Base-by-base conservation (phyloP, 257 asterid species). In the Plantago ovata region DNA sequence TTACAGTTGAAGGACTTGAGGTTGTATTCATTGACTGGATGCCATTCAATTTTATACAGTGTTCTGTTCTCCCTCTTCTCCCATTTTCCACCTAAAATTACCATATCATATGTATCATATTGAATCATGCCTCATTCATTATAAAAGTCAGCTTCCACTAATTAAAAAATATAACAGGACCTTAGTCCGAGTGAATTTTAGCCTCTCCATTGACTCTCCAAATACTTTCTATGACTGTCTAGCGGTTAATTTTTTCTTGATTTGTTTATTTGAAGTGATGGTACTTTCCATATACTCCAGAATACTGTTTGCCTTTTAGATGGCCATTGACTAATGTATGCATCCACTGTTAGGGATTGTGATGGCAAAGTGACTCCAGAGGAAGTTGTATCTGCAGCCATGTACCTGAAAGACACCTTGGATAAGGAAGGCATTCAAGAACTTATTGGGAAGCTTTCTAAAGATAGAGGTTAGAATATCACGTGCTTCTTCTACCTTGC, bases 311-410 rank as follows among this genome's bases (percentile, higher is more conserved):
- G 42, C 38, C 57, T 18, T 47, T 24, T 48, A 50, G 47, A 53
- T 20, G 11, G 55, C 41, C 53, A 39, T 38, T 55, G 48, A 60
- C 50, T 63, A 56, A 66, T 41, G 33, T 48, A 13, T 56, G 64
- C 36, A 9, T 68, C 49, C 41, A 32, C 61, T 40, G 44, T 38
- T 72, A 88, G 96, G 82, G 98, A 92, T 83, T 76, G 77, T 72
- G 98, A 92, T 40, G 98, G 98, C 64, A 92, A 85, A 82, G 98
- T 92, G 74, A 88, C 96, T 52, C 78, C 95, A 0, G 98, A 92
- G 73, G 98, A 92, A 82, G 98, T 92, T 60, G 95, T 91, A 36
- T 82, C 98, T 61, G 98, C 96, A 62, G 96, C 96, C 63, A 70
- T 66, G 43, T 88, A 88, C 82, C 88, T 92, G 67, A 92, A 87